phyloP scores from a whole-genome alignment of 2,329 filamentous ascomycete genomes.

The Intubia oerlemansii region DNA sequence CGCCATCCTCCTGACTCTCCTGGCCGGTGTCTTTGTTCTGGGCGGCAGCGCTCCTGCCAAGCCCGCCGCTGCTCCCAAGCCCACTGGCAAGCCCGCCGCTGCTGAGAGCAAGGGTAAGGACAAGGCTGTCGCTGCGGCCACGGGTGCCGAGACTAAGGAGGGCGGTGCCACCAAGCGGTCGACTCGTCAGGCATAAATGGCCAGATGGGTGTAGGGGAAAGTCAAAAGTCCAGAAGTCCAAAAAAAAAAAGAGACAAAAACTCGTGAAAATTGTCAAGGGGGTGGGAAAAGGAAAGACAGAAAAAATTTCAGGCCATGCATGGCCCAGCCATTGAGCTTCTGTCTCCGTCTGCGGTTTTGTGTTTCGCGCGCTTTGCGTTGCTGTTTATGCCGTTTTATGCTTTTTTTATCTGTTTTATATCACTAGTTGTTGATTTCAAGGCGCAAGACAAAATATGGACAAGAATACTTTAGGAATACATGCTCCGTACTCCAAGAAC shows the following conservation, averaged over 20 bases:
- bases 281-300: no score
- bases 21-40: conserved; percentile 32
- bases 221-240: no score
- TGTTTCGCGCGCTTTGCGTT: no score
- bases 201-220: no score
- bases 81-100: conserved; percentile 40
- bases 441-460: conserved; percentile 5
- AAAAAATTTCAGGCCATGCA: no score
- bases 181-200: conserved; percentile 17
- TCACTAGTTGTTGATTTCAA: conserved; percentile 1
- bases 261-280: no score
- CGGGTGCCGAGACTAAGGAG: conserved; percentile 49
- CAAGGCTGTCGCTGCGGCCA: conserved; percentile 34
- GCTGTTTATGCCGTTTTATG: no score
- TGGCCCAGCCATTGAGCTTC: no score
- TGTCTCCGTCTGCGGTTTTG: no score
- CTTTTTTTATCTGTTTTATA: neutral
- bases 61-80: conserved; percentile 21
- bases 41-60: conserved; percentile 44
- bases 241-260: no score
- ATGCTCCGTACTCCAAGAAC: no score
- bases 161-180: conserved; percentile 36
- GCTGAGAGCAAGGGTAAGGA: conserved; percentile 45
- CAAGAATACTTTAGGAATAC: no score
- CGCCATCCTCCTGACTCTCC: conserved; percentile 48